phyloP scores from a whole-genome alignment of 2,329 filamentous ascomycete genomes.

The Xenoacremonium recifei region DNA sequence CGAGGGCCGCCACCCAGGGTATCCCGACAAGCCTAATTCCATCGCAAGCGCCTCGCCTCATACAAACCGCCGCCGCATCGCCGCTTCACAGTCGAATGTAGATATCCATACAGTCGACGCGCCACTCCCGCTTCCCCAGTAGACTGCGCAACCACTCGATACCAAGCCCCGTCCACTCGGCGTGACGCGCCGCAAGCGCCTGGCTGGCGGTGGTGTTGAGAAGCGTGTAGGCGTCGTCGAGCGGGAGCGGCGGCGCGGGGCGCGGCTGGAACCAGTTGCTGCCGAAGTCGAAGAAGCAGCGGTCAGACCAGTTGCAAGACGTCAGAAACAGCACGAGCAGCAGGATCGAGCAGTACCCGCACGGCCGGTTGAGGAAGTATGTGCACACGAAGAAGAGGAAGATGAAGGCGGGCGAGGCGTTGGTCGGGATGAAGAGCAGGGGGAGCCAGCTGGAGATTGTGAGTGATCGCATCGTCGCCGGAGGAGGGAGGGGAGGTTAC shows the following conservation, averaged over 20 bases:
- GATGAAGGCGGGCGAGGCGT: slow-evolving; percentile 81
- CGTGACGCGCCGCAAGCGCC: slow-evolving; percentile 56
- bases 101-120: slow-evolving; percentile 87
- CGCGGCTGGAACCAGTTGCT: slow-evolving; percentile 94
- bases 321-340: slow-evolving; percentile 93
- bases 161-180: slow-evolving; percentile 74
- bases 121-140: slow-evolving; percentile 82
- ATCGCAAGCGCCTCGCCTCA: too few species aligned
- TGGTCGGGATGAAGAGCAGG: slow-evolving; percentile 84
- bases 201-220: slow-evolving; percentile 69
- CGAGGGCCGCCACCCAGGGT: too few species aligned
- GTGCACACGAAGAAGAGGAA: slow-evolving; percentile 88
- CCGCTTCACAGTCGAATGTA: slow-evolving; percentile 68
- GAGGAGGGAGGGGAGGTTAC: slow-evolving; percentile 33
- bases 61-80: too few species aligned
- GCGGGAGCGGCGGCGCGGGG: slow-evolving; percentile 31
- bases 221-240: slow-evolving; percentile 43
- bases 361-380: slow-evolving; percentile 94
- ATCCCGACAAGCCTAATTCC: too few species aligned
- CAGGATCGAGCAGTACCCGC: slow-evolving; percentile 95
- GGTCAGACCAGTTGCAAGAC: slow-evolving; percentile 84
- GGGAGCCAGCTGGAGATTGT: slow-evolving; percentile 67
- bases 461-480: slow-evolving; percentile 3
- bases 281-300: slow-evolving; percentile 88
- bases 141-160: slow-evolving; percentile 84